These are phyloP conservation scores for Pythium pectinolyticum DNA, from an alignment of 352 stramenopile genomes.

Conservation along the genomic window DNA sequence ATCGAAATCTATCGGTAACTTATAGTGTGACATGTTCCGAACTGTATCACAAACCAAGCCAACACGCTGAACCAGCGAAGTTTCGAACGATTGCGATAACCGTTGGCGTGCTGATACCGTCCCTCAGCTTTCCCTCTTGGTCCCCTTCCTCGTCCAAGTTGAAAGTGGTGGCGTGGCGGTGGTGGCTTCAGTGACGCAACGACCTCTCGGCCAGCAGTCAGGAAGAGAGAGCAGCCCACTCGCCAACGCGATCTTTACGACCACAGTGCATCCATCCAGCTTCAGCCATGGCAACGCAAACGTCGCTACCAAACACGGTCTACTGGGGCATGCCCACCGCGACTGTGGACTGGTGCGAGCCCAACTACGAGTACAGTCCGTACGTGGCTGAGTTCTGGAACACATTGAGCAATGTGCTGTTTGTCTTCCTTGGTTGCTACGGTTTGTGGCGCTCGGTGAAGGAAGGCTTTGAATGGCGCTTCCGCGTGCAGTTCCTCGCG, in stretches of 20 bases:
- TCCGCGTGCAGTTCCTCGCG: conserved; percentile 70
- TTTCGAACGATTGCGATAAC: neutral
- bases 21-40: neutral
- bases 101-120: conserved; percentile 5
- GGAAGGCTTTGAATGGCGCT: conserved; percentile 73
- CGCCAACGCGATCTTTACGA: neutral
- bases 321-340: conserved; percentile 76
- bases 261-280: too few species aligned
- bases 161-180: neutral
- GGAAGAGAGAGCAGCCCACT: neutral
- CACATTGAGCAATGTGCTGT: conserved; percentile 80
- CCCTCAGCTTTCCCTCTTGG: too few species aligned
- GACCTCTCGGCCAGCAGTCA: too few species aligned
- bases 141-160: too few species aligned
- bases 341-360: conserved; percentile 88
- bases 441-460: conserved; percentile 62
- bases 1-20: neutral
- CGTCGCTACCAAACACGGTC: too few species aligned
- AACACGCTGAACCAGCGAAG: neutral
- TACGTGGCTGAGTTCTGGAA: conserved; percentile 91
- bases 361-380: conserved; percentile 75
- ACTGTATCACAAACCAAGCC: neutral
- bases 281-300: too few species aligned
- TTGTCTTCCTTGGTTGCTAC: conserved; percentile 74
- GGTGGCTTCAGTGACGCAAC: conserved; percentile 1